A percentile compares a stretch with the other conserved stretches of the same genome.
These are phyloP conservation scores for Candida sithepensis DNA, from an alignment of 805 yeast species.

Conservation along the genomic window DNA sequence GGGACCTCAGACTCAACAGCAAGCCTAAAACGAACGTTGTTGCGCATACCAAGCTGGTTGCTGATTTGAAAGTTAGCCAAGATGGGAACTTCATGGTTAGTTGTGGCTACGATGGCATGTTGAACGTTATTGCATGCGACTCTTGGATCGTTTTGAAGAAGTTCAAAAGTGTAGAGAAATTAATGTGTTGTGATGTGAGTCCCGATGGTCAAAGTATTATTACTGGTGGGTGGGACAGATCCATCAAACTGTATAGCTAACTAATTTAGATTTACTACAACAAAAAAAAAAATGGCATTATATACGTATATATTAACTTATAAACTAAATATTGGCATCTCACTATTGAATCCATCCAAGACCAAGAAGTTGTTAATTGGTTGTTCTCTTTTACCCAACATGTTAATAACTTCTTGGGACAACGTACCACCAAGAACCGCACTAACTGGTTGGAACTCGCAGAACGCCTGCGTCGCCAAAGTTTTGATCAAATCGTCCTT, in stretches of 20 bases:
- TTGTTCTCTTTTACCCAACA: constrained; percentile 65
- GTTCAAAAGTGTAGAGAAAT: constrained; percentile 60
- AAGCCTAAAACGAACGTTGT: constrained; percentile 47
- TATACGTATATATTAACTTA: constrained; percentile 32
- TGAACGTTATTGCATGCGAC: constrained; percentile 64
- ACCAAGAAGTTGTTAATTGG: constrained; percentile 81
- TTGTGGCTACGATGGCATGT: constrained; percentile 65
- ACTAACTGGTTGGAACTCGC: constrained; percentile 78
- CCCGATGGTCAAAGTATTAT: constrained; percentile 41
- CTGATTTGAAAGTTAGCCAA: constrained; percentile 55
- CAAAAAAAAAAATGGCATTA: neutral
- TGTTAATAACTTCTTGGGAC: constrained; percentile 88
- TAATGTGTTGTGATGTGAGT: constrained; percentile 64
- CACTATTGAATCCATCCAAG: constrained; percentile 66
- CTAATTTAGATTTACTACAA: neutral
- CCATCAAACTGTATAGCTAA: constrained; percentile 47
- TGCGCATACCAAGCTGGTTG: constrained; percentile 71
- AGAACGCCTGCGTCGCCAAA: constrained; percentile 44
- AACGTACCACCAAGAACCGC: constrained; percentile 88
- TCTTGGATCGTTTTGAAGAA: constrained; percentile 60
- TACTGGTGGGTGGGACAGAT: constrained; percentile 82
- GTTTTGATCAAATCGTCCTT: constrained; percentile 36
- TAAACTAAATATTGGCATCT: constrained; percentile 72
- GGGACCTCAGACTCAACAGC: constrained; percentile 67
- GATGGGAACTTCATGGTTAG: constrained; percentile 48